These are phyloP conservation scores for Trypanosoma caninum DNA, from an alignment of 208 protist genomes.

Conservation along the genomic window DNA sequence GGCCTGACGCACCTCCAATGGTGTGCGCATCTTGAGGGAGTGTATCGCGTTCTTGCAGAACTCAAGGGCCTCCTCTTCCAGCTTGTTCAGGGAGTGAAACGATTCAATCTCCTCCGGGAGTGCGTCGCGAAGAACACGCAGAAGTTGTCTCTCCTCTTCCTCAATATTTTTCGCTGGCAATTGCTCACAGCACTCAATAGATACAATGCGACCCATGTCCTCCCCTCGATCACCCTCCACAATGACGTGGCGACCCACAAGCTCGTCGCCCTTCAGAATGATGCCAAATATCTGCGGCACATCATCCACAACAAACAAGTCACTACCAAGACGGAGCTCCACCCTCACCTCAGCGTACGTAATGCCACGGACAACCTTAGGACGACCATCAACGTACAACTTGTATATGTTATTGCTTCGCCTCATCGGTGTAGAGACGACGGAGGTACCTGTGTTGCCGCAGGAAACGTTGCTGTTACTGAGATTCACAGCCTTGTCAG, in stretches of 20 bases:
- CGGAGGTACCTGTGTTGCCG: constrained; percentile 18
- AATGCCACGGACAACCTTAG: constrained; percentile 38
- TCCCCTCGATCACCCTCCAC: constrained; percentile 83
- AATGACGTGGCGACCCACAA: constrained; percentile 60
- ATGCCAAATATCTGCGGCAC: constrained; percentile 38
- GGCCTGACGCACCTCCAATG: constrained; percentile 67
- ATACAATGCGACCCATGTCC: constrained; percentile 62
- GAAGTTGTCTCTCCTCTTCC: constrained; percentile 11
- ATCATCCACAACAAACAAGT: constrained; percentile 46
- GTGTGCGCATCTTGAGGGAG: constrained; percentile 43
- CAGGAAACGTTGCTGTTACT: constrained; percentile 24
- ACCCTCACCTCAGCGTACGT: constrained; percentile 59
- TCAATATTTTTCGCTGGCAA: constrained; percentile 11
- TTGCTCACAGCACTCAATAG: constrained; percentile 20
- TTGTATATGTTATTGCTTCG: constrained; percentile 32
- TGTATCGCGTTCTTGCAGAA: constrained; percentile 49
- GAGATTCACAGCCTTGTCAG: constrained; percentile 21
- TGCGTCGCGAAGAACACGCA: constrained; percentile 55
- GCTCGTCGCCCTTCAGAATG: constrained; percentile 33
- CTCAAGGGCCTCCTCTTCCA: constrained; percentile 54
- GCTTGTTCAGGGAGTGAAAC: constrained; percentile 36
- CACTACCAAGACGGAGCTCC: constrained; percentile 42
- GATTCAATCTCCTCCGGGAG: constrained; percentile 37
- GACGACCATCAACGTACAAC: constrained; percentile 49
- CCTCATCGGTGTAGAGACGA: constrained; percentile 37